Base-by-base conservation (phyloP, 345 rosid species). In the Boechera stricta region DNA sequence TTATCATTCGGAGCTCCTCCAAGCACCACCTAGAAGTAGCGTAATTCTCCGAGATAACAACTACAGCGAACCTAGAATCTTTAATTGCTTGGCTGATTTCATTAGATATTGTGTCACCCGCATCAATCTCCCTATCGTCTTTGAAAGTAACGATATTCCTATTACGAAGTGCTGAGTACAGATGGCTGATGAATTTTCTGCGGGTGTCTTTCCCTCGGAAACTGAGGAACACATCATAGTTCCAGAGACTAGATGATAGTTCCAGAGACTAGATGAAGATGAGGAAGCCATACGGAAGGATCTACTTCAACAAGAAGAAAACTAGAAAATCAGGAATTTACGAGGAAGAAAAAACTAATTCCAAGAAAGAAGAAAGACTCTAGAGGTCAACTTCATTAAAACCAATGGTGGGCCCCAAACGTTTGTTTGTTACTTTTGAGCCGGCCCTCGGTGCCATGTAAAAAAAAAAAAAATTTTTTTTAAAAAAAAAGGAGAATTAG, bases 131-230 rank as follows among this genome's bases (percentile, higher is more conserved):
- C 28, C 2, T 2, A 56, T 77, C 24, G 38, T 77, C 76, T 21
- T 15, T 71, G 65, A 77, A 71, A 6, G 76, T 64, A n/a, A 13
- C 0, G 53, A 77, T 45, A 3, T 12, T 13, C 52, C 48, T 0
- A 12, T 5, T 15, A 10, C 12, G 0, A n/a, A 77, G 39, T 32
- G 71, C 71, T 18, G 15, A 4, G 52, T 71, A 11, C 35, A 77
- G 10, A 28, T 24, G 54, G 53, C 76, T 77, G 15, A 57, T 42
- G 32, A 56, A 10, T 10, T 10, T 42, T 3, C n/a, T 52, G 32
- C 71, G 76, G 0, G 72, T 77, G 54, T 77, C 80, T 13, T 42
- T 7, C 12, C 80, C 80, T 42, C 75, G 67, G 31, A 77, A 77
- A 51, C 75, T 77, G 33, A 77, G 28, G 29, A 77, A 77, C 6